Conservation (phyloP, 106 monocot species). For the Triglochin maritima region DNA sequence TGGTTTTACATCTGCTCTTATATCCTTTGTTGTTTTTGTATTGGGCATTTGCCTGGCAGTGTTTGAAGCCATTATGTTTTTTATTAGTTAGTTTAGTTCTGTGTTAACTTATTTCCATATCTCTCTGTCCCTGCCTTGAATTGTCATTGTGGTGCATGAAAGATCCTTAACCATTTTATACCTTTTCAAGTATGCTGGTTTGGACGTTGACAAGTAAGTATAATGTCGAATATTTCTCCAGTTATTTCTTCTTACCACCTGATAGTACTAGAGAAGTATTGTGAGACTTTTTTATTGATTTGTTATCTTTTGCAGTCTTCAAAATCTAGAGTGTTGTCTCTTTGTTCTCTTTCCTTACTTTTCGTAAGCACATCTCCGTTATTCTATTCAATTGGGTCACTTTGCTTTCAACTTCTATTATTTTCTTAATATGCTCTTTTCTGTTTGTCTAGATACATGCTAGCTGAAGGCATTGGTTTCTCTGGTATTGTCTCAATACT, state of each 20-base stretch:
- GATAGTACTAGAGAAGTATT: too few relatives aligned
- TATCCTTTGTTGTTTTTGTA: conserved; percentile 49
- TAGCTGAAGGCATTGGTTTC: conserved; percentile 88
- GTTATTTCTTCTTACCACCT: too few relatives aligned
- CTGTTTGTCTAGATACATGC: conserved; percentile 65
- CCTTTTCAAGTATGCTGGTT: conserved; percentile 98
- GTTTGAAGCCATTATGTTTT: not conserved
- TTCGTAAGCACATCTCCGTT: conserved; percentile 50
- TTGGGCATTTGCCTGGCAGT: not conserved
- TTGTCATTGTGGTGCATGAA: conserved; percentile 5
- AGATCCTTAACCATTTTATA: conserved; percentile 64
- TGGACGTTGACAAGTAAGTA: conserved; percentile 90
- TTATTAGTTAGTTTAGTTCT: too few relatives aligned
- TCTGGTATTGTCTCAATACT: conserved; percentile 98
- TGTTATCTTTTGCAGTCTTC: conserved; percentile 40
- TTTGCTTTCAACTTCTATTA: not conserved
- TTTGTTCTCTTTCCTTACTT: conserved; percentile 99
- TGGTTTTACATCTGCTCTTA: conserved; percentile 87
- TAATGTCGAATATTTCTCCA: too few relatives aligned
- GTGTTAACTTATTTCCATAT: too few relatives aligned
- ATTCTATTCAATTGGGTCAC: conserved; percentile 2
- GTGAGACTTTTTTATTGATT: too few relatives aligned
- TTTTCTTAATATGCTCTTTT: not conserved
- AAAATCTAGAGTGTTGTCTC: conserved; percentile 92
- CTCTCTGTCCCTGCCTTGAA: too few relatives aligned